phyloP scores from a whole-genome alignment of 768 basidiomycete species.

The Russula dissimulans region DNA sequence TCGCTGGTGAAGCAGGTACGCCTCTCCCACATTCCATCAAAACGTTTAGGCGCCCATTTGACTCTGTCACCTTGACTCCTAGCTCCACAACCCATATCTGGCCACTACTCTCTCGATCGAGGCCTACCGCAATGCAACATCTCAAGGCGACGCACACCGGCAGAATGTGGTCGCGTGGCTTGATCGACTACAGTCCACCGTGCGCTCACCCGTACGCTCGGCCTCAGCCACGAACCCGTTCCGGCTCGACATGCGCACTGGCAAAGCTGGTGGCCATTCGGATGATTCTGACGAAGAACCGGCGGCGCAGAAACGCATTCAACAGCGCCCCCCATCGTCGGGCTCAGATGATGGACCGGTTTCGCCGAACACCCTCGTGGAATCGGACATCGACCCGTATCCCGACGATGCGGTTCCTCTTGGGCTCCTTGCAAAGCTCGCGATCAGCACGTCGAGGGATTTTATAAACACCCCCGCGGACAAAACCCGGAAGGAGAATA shows the following conservation, averaged over 20 bases:
- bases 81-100: slow-evolving; percentile 74
- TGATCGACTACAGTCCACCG: slow-evolving; percentile 55
- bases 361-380: slow-evolving; percentile 23
- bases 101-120: slow-evolving; percentile 74
- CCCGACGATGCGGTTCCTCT: slow-evolving; percentile 64
- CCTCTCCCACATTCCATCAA: not conserved
- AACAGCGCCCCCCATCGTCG: slow-evolving; percentile 1
- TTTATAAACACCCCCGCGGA: slow-evolving; percentile 24
- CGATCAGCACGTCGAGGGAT: slow-evolving; percentile 46
- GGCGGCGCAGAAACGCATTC: not conserved
- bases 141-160: slow-evolving; percentile 64
- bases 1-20: slow-evolving; percentile 72
- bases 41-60: not conserved
- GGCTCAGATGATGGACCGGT: slow-evolving; percentile 14
- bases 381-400: slow-evolving; percentile 25
- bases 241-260: slow-evolving; percentile 31
- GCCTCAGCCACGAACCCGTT: slow-evolving; percentile 34
- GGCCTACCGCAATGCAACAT: slow-evolving; percentile 69
- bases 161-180: slow-evolving; percentile 66
- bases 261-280: slow-evolving; percentile 23
- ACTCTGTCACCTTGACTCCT: slow-evolving; percentile 8
- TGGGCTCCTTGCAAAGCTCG: slow-evolving; percentile 64
- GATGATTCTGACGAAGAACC: slow-evolving; percentile 21
- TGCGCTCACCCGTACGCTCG: slow-evolving; percentile 39
- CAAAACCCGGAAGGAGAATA: slow-evolving; percentile 14